phyloP scores from a whole-genome alignment of 139 green algal genomes.

The Picochlorum costavermella region DNA sequence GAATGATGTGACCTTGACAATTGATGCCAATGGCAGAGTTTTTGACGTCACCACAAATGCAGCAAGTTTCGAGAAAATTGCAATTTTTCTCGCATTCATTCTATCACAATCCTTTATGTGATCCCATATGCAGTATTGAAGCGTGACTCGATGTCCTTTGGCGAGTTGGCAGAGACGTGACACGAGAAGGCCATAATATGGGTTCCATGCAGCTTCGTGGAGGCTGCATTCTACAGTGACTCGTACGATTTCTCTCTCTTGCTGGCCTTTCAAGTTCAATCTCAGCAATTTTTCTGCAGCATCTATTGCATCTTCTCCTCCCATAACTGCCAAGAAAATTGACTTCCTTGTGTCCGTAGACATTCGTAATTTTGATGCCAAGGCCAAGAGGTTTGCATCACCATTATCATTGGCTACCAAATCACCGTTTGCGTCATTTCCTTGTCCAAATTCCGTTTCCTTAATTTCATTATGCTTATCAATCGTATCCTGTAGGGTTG shows the following conservation, averaged over 20 bases:
- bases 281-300: slow-evolving; percentile 66
- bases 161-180: slow-evolving; percentile 36
- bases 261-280: slow-evolving; percentile 69
- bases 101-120: slow-evolving; percentile 46
- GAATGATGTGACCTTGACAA: slow-evolving; percentile 22
- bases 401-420: background rate
- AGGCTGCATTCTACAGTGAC: slow-evolving; percentile 75
- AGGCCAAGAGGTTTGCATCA: slow-evolving; percentile 40
- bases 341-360: slow-evolving; percentile 45
- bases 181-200: slow-evolving; percentile 69
- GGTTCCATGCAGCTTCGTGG: slow-evolving; percentile 60
- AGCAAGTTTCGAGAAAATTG: slow-evolving; percentile 32
- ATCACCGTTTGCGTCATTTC: slow-evolving; percentile 3
- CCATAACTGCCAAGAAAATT: slow-evolving; percentile 75
- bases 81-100: slow-evolving; percentile 32
- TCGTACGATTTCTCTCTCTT: slow-evolving; percentile 62
- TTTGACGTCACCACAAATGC: background rate
- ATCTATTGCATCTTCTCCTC: slow-evolving; percentile 59
- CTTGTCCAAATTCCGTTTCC: background rate
- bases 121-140: slow-evolving; percentile 79
- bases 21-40: slow-evolving; percentile 26
- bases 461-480: background rate
- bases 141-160: slow-evolving; percentile 53
- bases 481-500: slow-evolving; percentile 28
- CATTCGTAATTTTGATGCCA: slow-evolving; percentile 61